Base-by-base conservation (phyloP, 257 asterid species). In the Rubia yunnanensis region DNA sequence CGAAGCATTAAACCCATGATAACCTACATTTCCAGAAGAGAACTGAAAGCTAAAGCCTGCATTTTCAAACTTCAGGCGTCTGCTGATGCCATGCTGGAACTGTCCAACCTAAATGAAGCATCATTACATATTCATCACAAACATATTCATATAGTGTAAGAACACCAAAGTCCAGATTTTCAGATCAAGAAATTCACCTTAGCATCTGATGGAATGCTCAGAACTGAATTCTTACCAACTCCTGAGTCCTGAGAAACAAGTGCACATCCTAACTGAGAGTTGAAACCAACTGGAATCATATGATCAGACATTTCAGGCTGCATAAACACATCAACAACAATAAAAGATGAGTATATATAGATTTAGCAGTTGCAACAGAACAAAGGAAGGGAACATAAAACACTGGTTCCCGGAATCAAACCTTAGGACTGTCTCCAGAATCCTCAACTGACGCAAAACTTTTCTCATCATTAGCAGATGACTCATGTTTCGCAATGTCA, bases 21-120 rank as follows among this genome's bases (percentile, higher is more conserved):
- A 59, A 73, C 60, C 60, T 48, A 36, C 68, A 67, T 30, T 34
- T 41, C 49, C 68, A 53, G 67, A 75, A 67, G 80, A 73, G 65
- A 27, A 76, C 49, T 74, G 77, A 57, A 71, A 66, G 62, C 63
- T 72, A 27, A 74, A 67, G 59, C 65, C 69, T 41, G 73, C 46
- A 41, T 80, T 87, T 71, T 85, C 91, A 78, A 83, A 87, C 70
- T 82, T 86, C 80, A 85, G 91, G 72, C 87, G 88, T 68, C 86
- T 78, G 62, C 73, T 76, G 18, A 82, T 65, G 46, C 87, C 87
- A 66, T 79, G 66, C 57, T 75, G 84, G 55, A 71, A 76, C 34
- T 70, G 84, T 68, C 68, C 73, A 73, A 74, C 86, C 94, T 87
- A 78, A 70, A 71, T 66, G 26, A 59, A 69, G 65, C 75, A 55